Percentiles rank a stretch among this genome's conserved stretches.
phyloP scores from a whole-genome alignment of 2,329 filamentous ascomycete genomes.

The Epichloe scottii region DNA sequence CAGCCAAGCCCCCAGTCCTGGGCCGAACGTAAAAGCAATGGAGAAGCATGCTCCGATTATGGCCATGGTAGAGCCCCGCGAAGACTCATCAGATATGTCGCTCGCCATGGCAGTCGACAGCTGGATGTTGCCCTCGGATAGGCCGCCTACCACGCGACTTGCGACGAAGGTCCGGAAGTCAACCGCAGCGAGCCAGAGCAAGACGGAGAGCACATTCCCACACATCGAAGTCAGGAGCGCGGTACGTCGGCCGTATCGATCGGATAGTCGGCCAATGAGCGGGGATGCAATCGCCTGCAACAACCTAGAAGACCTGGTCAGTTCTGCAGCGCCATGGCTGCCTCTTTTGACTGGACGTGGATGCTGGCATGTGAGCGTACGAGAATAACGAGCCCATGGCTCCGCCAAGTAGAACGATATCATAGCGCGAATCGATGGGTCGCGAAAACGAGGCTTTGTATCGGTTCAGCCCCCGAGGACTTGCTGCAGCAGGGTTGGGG shows the following conservation, averaged over 20 bases:
- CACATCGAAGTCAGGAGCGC: slow-evolving; percentile 85
- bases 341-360: background rate
- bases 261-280: slow-evolving; percentile 77
- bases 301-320: slow-evolving; percentile 37
- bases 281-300: slow-evolving; percentile 89
- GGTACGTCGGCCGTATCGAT: slow-evolving; percentile 74
- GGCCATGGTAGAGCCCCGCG: slow-evolving; percentile 85
- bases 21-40: slow-evolving; percentile 92
- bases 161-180: slow-evolving; percentile 94
- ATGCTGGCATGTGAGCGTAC: slow-evolving; percentile 20
- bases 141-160: slow-evolving; percentile 80
- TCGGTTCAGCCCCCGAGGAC: slow-evolving; percentile 76
- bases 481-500: slow-evolving; percentile 60
- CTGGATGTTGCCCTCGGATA: slow-evolving; percentile 96
- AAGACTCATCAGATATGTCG: slow-evolving; percentile 79
- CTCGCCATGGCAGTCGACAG: slow-evolving; percentile 92
- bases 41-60: slow-evolving; percentile 94
- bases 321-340: background rate
- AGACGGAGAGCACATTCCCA: slow-evolving; percentile 85
- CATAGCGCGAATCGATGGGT: slow-evolving; percentile 91
- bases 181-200: slow-evolving; percentile 84
- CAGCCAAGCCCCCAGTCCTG: slow-evolving; percentile 78
- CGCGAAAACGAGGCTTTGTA: slow-evolving; percentile 91
- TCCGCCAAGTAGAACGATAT: slow-evolving; percentile 89
- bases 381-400: slow-evolving; percentile 87